Evolutionary conservation across 345 rosid genomes (phyloP), one percentile per base, ranked within the genome.

Genomic region (Salix viminalis): DNA sequence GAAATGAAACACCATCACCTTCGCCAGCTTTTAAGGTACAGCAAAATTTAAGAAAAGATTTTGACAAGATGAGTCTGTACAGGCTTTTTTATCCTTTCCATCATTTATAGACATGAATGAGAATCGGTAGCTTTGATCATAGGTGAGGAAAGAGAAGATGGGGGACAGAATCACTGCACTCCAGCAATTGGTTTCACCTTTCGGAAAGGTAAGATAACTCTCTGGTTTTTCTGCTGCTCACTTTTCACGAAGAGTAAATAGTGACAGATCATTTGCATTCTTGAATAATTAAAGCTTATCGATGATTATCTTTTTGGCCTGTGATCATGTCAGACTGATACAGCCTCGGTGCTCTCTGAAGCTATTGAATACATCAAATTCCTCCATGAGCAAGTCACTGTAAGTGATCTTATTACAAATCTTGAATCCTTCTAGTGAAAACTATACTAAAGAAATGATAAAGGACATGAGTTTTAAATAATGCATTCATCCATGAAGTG

Each of bases 131-230:
- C 65, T 78, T 72, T 72, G 71, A 64, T 75, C 50, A 56, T 83
- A 96, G 99, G 99, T 88, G 88, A 92, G 94, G 87, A 96, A 94
- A 89, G 98, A 92, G 91, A 96, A 96, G 89, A 92, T 91, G 97
- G 98, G 98, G 90, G 99, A 96, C 98, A 92, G 97, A 94, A 96
- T 96, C 93, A 95, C 98, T 86, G 94, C 98, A 71, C 99, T 96
- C 77, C 99, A 96, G 89, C 99, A 96, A 92, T 91, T 96, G 90
- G 98, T 96, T 87, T 91, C 98, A 71, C 99, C 99, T 94, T 96
- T 92, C 80, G 99, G 99, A 92, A 96, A 96, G 96, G 99, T 94
- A 82, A 82, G 80, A 73, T 71, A 70, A 34, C 65, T 32, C 18
- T 67, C 39, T 71, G 44, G 74, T 76, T 75, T 36, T 64, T 28